Base-by-base conservation (phyloP, 129 eudicot genomes). In the Kitagawia praeruptora region DNA sequence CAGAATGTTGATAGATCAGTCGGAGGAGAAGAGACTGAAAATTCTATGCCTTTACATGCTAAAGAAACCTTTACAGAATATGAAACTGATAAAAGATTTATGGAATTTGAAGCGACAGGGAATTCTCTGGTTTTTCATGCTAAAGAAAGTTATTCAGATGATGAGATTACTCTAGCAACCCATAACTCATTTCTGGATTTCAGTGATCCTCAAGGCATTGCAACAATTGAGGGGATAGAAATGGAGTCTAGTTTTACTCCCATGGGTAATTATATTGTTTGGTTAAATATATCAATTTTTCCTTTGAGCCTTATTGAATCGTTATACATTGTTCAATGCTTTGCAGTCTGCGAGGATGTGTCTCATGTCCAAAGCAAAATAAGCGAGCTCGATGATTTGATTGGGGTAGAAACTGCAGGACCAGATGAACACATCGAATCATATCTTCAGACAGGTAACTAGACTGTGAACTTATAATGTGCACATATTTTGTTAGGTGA, bases 301-400 rank as follows among this genome's bases (percentile, higher is more conserved):
- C 31, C 54, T 40, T 10, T 38, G 13, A 66, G 19, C 40, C 16
- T 16, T n/a, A 13, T 64, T 4, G 19, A 45, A 3, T 44, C 19
- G 40, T 44, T 18, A n/a, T 27, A 12, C 21, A 41, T 23, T 64
- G 31, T 44, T 21, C 37, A 31, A 28, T 16, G 11, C 13, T n/a
- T 54, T 86, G 81, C 85, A 85, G 88, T 81, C 38, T 66, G 80
- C 74, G 91, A 85, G 79, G 93, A 87, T 64, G 75, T 46, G 47
- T n/a, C 78, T 81, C 85, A 81, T 51, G 69, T 85, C 51, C 81
- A 16, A n/a, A 83, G 27, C 49, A 61, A 66, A 75, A 87, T 82
- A 82, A 83, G 73, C 76, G 89, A 83, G 56, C 87, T 85, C 28
- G 96, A 88, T 54, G 92, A 88, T 83, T 12, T 44, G 11, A 15